Evolutionary conservation across 768 basidiomycete species (phyloP).

Genomic region (Suillus subluteus): DNA sequence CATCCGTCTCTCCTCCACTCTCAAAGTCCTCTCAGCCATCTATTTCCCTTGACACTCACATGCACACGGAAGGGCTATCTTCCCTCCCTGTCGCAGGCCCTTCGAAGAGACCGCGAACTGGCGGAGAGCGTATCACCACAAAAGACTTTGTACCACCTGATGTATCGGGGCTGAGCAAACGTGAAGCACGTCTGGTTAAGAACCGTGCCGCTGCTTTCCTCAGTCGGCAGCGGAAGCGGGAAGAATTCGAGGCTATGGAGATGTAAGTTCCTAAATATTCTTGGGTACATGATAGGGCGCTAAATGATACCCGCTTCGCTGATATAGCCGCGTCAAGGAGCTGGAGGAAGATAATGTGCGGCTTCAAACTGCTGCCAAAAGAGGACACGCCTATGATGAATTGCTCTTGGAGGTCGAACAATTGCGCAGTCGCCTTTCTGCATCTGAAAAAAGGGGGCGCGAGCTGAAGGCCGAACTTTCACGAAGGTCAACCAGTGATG

Average conservation of each 20-base stretch:
- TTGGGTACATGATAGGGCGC: background rate
- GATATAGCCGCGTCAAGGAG: slow-evolving; percentile 74
- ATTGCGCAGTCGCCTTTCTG: slow-evolving; percentile 65
- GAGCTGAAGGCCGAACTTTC: slow-evolving; percentile 67
- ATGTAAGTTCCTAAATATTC: slow-evolving; percentile 57
- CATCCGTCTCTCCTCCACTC: slow-evolving; percentile 35
- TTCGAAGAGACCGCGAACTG: slow-evolving; percentile 51
- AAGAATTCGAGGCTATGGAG: slow-evolving; percentile 92
- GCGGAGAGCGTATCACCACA: slow-evolving; percentile 54
- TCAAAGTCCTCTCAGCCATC: slow-evolving; percentile 36
- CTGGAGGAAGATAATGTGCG: slow-evolving; percentile 84
- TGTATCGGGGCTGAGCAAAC: slow-evolving; percentile 85
- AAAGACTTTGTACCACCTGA: slow-evolving; percentile 91
- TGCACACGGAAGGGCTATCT: slow-evolving; percentile 5
- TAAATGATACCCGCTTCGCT: slow-evolving; percentile 21
- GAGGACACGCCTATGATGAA: slow-evolving; percentile 40
- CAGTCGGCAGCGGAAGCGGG: slow-evolving; percentile 87
- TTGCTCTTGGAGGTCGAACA: slow-evolving; percentile 65
- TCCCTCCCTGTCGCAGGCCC: slow-evolving; percentile 38
- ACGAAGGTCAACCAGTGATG: slow-evolving; percentile 37
- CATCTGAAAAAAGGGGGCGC: slow-evolving; percentile 67
- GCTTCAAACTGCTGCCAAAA: slow-evolving; percentile 62
- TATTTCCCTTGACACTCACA: slow-evolving; percentile 36
- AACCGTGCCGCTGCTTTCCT: slow-evolving; percentile 93
- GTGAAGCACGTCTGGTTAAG: slow-evolving; percentile 89